These are phyloP conservation scores for Ocimum tenuiflorum DNA, from an alignment of 257 asterid species.

Conservation along the genomic window DNA sequence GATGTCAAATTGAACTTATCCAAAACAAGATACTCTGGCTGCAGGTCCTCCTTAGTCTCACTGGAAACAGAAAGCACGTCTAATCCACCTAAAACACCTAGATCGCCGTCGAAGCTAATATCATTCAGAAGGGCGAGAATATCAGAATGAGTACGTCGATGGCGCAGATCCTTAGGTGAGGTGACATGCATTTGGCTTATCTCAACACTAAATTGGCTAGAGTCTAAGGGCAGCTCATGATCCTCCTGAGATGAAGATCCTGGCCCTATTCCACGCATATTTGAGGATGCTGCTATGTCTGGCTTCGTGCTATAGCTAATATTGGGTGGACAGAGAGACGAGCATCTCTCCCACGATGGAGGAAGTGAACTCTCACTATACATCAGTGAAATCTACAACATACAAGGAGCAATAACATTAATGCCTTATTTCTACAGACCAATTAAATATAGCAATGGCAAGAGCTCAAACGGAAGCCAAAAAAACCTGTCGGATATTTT, in stretches of 20 bases:
- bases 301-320: conserved; percentile 32
- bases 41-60: conserved; percentile 64
- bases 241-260: conserved; percentile 37
- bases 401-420: neutral
- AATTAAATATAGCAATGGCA: neutral
- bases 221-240: conserved; percentile 31
- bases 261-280: conserved; percentile 46
- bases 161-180: conserved; percentile 59
- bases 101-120: conserved; percentile 71
- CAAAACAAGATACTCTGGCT: conserved; percentile 61
- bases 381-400: conserved; percentile 34
- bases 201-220: conserved; percentile 50
- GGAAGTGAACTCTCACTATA: conserved; percentile 57
- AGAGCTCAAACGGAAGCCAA: neutral
- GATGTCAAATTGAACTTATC: conserved; percentile 63
- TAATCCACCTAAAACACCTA: conserved; percentile 66
- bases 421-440: neutral
- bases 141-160: conserved; percentile 82
- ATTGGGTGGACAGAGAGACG: conserved; percentile 42
- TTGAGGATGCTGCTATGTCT: conserved; percentile 43
- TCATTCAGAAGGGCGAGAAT: conserved; percentile 75
- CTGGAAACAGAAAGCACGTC: conserved; percentile 61
- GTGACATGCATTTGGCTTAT: conserved; percentile 72
- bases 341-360: conserved; percentile 57
- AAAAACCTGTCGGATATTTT: neutral